Conservation (phyloP, 2,329 filamentous ascomycete genomes). For the Pseudogymnoascus sp. region DNA sequence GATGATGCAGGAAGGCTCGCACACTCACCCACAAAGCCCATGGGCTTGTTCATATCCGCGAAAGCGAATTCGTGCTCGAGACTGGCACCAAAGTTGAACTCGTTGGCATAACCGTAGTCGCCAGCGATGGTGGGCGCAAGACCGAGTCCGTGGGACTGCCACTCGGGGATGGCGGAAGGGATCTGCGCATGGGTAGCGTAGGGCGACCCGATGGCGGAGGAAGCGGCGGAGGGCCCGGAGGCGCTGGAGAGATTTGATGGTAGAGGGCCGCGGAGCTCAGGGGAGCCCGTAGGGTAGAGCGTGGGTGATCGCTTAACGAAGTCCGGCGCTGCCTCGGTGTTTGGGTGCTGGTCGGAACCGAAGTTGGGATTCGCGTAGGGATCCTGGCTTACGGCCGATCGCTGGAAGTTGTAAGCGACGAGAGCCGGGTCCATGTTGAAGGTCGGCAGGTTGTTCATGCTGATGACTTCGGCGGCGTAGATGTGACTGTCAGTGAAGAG, state of each 20-base stretch:
- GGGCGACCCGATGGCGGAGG: conserved; percentile 28
- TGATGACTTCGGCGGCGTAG: neutral
- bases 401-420: conserved; percentile 7
- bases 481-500: neutral
- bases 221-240: conserved; percentile 26
- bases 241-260: conserved; percentile 28
- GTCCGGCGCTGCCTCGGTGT: neutral
- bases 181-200: conserved; percentile 24
- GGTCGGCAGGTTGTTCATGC: neutral
- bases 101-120: conserved; percentile 24
- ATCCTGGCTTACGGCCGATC: neutral
- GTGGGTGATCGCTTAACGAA: neutral
- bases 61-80: conserved; percentile 28
- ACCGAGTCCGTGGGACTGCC: conserved; percentile 22
- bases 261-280: conserved; percentile 21
- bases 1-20: conserved; percentile 29
- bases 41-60: conserved; percentile 34
- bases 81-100: conserved; percentile 26
- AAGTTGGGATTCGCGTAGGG: neutral
- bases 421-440: conserved; percentile 3
- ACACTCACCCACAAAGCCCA: conserved; percentile 39
- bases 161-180: conserved; percentile 23
- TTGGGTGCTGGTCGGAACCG: neutral
- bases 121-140: conserved; percentile 26
- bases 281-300: conserved; percentile 18